Conservation (phyloP, 805 yeast species). For the Monosporozyma yasuniensis region DNA sequence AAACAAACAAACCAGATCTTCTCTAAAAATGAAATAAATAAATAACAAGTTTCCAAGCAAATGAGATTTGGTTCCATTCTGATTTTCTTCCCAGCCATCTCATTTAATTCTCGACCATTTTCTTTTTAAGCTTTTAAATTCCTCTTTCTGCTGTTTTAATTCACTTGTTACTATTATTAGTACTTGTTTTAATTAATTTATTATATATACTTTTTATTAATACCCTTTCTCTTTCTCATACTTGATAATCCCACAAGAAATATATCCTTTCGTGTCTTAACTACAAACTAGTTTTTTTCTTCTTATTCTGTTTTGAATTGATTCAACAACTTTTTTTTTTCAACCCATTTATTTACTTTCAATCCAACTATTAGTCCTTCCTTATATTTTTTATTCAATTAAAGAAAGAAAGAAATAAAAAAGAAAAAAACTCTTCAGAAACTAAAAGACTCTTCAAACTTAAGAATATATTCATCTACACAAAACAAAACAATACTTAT, state of each 20-base stretch:
- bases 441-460: not conserved
- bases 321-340: not conserved
- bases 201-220: not conserved
- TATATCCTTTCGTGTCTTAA: not conserved
- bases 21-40: too few relatives aligned
- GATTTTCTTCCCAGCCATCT: too few relatives aligned
- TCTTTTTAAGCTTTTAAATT: too few relatives aligned
- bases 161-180: not conserved
- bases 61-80: too few relatives aligned
- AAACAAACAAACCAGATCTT: too few relatives aligned
- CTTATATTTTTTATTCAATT: not conserved
- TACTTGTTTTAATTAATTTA: not conserved
- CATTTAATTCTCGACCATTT: too few relatives aligned
- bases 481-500: not conserved
- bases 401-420: not conserved
- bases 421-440: not conserved
- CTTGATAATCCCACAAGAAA: not conserved
- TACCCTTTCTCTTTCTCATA: not conserved
- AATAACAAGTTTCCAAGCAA: too few relatives aligned
- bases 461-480: not conserved
- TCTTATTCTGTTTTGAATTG: not conserved
- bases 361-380: slow-evolving; percentile 4
- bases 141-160: not conserved
- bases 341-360: not conserved
- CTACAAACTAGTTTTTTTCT: not conserved